Base-by-base conservation (phyloP, 1,139 yeast species). In the Suhomyces terraborum region DNA sequence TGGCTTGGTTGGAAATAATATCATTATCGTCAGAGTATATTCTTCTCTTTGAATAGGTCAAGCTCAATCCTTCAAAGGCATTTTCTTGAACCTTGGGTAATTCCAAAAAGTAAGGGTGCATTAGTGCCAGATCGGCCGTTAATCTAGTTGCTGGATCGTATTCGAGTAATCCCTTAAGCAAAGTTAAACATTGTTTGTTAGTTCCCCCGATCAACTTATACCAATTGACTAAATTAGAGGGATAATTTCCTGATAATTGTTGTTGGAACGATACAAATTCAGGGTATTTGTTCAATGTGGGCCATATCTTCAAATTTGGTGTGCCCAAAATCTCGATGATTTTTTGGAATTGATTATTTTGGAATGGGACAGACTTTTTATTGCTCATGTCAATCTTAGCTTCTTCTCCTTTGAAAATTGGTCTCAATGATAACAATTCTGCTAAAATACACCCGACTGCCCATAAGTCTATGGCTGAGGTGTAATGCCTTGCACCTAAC, bases 371-470 rank as follows among this genome's bases (percentile, higher is more conserved):
- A 45, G 82, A 84, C 58, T 91, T 91, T 59, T 88, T 89, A 52
- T 86, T 87, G 49, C 65, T 70, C 38, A 72, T 63, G 59, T 91
- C 98, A 75, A 91, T 85, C 55, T 91, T 93, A 12, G 96, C 95
- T 59, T 93, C 99, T 62, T 93, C 99, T 32, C 98, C 98, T 61
- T 94, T 93, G 67, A 93, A 93, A 4, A 93, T 84, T 0, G 99
- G 99, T 52, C 96, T 69, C 32, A 94, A 65, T 2, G 96, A 88
- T 16, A 93, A 69, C 36, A 93, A 67, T 59, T 94, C 99, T 0
- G 96, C 98, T 50, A 93, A 73, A 8, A 94, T 93, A 62, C 98
- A 93, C 0, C 98, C 98, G 8, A 89, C 88, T 0, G 98, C 97
- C 98, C 98, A 93, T 39, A 88, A 63, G 63, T 93, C 98, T 33